phyloP scores from a whole-genome alignment of 768 basidiomycete species.

The Mycena sanguinolenta region DNA sequence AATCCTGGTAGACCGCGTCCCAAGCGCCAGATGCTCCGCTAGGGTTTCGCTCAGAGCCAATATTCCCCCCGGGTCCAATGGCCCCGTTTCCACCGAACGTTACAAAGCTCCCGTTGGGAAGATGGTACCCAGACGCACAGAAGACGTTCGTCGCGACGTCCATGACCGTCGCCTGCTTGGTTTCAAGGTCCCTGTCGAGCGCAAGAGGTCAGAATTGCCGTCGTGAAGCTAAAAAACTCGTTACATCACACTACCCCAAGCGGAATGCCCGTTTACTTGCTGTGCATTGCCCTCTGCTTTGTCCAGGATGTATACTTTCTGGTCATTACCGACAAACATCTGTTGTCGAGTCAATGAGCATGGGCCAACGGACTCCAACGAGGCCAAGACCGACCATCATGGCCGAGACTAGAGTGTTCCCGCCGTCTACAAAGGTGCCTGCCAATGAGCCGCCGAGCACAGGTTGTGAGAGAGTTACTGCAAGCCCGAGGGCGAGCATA shows the following conservation, averaged over 20 bases:
- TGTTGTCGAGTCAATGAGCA: too few relatives aligned
- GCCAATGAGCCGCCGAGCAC: conserved; percentile 45
- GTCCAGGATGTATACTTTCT: conserved; percentile 85
- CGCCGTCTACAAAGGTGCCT: conserved; percentile 53
- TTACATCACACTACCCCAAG: too few relatives aligned
- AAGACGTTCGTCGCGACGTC: conserved; percentile 82
- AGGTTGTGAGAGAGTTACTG: conserved; percentile 39
- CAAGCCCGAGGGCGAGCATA: conserved; percentile 45
- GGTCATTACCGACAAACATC: conserved; percentile 77
- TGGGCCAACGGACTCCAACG: too few relatives aligned
- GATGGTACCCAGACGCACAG: conserved; percentile 84
- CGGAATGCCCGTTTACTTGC: conserved; percentile 69
- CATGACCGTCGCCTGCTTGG: conserved; percentile 73
- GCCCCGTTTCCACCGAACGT: conserved; percentile 87
- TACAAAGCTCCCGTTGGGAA: conserved; percentile 77
- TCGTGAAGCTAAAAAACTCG: too few relatives aligned
- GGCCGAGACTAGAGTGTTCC: conserved; percentile 51
- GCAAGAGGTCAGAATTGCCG: too few relatives aligned
- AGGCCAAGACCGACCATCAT: conserved; percentile 56
- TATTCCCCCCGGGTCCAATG: conserved; percentile 74
- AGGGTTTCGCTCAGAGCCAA: conserved; percentile 63
- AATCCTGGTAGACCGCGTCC: conserved; percentile 81
- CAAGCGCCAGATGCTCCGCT: conserved; percentile 62
- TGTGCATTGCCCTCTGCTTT: conserved; percentile 76
- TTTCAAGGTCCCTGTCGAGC: conserved; percentile 69